A percentile compares a stretch with the other conserved stretches of the same genome.
Evolutionary conservation across 1,284 basidiomycete species (phyloP).

Genomic region (Dichomitus squalens): DNA sequence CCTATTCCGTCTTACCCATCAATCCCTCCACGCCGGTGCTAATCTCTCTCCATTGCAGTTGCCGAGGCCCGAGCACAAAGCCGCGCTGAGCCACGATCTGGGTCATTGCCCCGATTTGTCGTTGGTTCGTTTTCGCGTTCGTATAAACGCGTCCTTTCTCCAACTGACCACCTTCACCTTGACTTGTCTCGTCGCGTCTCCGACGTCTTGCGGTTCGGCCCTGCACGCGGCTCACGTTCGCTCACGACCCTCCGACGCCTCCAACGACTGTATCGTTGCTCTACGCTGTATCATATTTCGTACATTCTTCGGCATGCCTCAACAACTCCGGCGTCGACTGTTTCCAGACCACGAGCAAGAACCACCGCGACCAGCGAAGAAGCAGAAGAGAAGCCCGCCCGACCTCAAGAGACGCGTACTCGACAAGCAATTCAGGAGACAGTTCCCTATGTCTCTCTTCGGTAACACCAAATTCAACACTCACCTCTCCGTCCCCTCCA

Average conservation of each 20-base stretch:
- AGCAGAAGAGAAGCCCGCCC: slow-evolving; percentile 43
- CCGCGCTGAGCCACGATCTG: slow-evolving; percentile 15
- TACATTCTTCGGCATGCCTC: slow-evolving; percentile 18
- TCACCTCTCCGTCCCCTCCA: slow-evolving; percentile 54
- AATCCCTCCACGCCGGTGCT: slow-evolving; percentile 13
- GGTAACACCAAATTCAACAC: slow-evolving; percentile 36
- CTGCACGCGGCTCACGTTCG: background rate
- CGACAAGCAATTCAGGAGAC: slow-evolving; percentile 22
- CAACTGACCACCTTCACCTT: slow-evolving; percentile 10
- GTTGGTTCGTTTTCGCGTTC: slow-evolving; percentile 24
- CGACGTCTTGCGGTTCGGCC: slow-evolving; percentile 6
- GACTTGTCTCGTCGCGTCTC: slow-evolving; percentile 11
- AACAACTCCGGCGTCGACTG: slow-evolving; percentile 16
- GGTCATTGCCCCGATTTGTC: slow-evolving; percentile 19
- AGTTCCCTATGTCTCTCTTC: slow-evolving; percentile 30
- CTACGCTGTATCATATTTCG: slow-evolving; percentile 16
- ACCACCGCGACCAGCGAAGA: slow-evolving; percentile 40
- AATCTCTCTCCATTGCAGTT: slow-evolving; percentile 14
- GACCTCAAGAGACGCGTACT: slow-evolving; percentile 25
- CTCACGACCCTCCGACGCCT: background rate
- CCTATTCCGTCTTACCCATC: slow-evolving; percentile 15
- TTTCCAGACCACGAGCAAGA: slow-evolving; percentile 30
- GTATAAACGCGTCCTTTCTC: slow-evolving; percentile 7
- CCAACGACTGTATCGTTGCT: slow-evolving; percentile 14
- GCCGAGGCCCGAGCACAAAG: slow-evolving; percentile 21